phyloP scores from a whole-genome alignment of 1,284 basidiomycete species.

The Irpex sp. region DNA sequence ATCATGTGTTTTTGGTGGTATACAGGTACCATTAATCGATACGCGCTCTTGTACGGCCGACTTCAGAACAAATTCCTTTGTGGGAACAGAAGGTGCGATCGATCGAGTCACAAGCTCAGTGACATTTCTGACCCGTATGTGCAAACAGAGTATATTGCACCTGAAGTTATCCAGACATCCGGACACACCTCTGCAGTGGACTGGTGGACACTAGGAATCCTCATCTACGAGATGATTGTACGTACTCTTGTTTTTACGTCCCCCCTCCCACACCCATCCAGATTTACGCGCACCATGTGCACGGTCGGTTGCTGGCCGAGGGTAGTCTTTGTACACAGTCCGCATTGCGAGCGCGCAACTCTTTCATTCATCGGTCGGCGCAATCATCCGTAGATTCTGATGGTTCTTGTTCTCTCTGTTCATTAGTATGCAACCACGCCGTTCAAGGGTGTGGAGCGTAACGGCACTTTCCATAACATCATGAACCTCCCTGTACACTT shows the following conservation, averaged over 20 bases:
- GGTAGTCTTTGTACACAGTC: neutral
- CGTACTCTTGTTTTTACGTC: conserved; percentile 36
- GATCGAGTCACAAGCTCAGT: conserved; percentile 15
- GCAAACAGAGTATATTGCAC: conserved; percentile 90
- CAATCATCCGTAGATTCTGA: conserved; percentile 7
- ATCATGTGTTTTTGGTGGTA: conserved; percentile 13
- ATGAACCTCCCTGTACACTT: conserved; percentile 86
- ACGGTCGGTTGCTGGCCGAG: neutral
- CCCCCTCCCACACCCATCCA: neutral
- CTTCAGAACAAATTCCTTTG: conserved; percentile 98
- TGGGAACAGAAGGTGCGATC: conserved; percentile 89
- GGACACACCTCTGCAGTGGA: conserved; percentile 99
- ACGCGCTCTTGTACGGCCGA: conserved; percentile 97
- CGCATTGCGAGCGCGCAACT: neutral
- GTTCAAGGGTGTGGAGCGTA: conserved; percentile 95
- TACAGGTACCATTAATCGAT: conserved; percentile 85
- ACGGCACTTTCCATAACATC: conserved; percentile 96
- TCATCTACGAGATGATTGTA: conserved; percentile 99
- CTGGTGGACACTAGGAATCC: conserved; percentile 99
- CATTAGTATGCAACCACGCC: conserved; percentile 93
- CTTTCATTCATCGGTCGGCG: conserved; percentile 2
- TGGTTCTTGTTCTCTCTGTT: conserved; percentile 5
- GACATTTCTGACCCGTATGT: conserved; percentile 14
- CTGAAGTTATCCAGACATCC: conserved; percentile 96
- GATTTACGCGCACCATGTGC: neutral